phyloP scores from a whole-genome alignment of 2,329 filamentous ascomycete genomes.

The Drechslerella coelobrocha region DNA sequence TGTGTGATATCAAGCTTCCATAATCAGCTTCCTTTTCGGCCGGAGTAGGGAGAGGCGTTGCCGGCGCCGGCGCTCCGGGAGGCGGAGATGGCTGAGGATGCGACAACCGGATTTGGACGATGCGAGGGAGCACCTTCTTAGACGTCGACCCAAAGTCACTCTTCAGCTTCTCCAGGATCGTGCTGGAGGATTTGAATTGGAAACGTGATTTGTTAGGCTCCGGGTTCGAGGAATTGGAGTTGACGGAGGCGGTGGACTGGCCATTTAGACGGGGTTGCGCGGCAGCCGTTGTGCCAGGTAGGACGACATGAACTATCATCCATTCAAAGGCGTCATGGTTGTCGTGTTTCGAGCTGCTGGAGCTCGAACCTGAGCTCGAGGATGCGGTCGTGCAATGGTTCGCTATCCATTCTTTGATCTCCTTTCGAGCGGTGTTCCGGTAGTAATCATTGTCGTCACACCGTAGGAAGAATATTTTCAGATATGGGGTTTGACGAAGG shows the following conservation, averaged over 20 bases:
- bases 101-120: slow-evolving; percentile 81
- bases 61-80: slow-evolving; percentile 56
- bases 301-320: slow-evolving; percentile 89
- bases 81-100: slow-evolving; percentile 53
- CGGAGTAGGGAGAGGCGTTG: slow-evolving; percentile 68
- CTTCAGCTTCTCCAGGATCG: slow-evolving; percentile 85
- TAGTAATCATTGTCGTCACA: slow-evolving; percentile 97
- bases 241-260: slow-evolving; percentile 59
- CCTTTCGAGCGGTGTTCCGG: slow-evolving; percentile 77
- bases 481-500: slow-evolving; percentile 86
- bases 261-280: slow-evolving; percentile 73
- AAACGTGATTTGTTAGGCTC: slow-evolving; percentile 75
- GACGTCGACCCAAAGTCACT: slow-evolving; percentile 84
- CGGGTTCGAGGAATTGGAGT: slow-evolving; percentile 57
- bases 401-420: slow-evolving; percentile 91
- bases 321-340: slow-evolving; percentile 97
- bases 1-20: slow-evolving; percentile 80
- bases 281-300: slow-evolving; percentile 82
- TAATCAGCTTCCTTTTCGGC: slow-evolving; percentile 83
- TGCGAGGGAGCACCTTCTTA: slow-evolving; percentile 68
- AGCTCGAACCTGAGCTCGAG: slow-evolving; percentile 60
- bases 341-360: slow-evolving; percentile 71
- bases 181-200: slow-evolving; percentile 77
- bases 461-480: slow-evolving; percentile 85
- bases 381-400: slow-evolving; percentile 68